These are phyloP conservation scores for Euphorbia tirucalli DNA, from an alignment of 345 rosid genomes.

Conservation along the genomic window DNA sequence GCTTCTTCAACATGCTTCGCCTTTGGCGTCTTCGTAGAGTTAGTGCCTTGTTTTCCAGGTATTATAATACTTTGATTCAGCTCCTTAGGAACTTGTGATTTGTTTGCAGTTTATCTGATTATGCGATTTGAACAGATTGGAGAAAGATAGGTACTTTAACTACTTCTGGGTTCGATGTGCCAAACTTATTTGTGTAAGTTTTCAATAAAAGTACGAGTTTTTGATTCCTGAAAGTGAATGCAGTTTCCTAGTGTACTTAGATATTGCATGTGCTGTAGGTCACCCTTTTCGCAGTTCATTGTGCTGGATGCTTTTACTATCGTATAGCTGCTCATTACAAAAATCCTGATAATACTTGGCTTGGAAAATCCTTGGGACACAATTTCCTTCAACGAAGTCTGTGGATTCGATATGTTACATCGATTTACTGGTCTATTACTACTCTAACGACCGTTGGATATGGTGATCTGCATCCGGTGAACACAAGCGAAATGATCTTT, in stretches of 20 bases:
- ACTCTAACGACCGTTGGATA: slow-evolving; percentile 92
- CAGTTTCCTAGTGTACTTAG: slow-evolving; percentile 8
- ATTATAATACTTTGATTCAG: slow-evolving; percentile 7
- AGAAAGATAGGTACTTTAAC: slow-evolving; percentile 86
- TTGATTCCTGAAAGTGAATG: neutral
- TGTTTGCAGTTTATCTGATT: too few species aligned
- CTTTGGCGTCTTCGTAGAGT: slow-evolving; percentile 99
- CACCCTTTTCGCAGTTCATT: slow-evolving; percentile 85
- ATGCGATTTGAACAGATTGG: slow-evolving; percentile 50
- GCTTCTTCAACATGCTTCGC: slow-evolving; percentile 86
- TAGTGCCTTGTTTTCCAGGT: slow-evolving; percentile 89
- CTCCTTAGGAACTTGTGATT: neutral
- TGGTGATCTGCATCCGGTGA: slow-evolving; percentile 92
- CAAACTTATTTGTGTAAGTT: slow-evolving; percentile 82
- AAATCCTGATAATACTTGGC: slow-evolving; percentile 66
- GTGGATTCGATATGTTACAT: slow-evolving; percentile 73
- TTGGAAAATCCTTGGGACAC: slow-evolving; percentile 43
- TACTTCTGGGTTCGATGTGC: slow-evolving; percentile 96
- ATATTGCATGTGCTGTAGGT: slow-evolving; percentile 43
- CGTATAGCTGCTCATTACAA: slow-evolving; percentile 66
- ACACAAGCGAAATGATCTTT: slow-evolving; percentile 77
- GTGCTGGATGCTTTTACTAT: slow-evolving; percentile 89
- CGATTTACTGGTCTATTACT: slow-evolving; percentile 96
- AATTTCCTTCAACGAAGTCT: slow-evolving; percentile 50
- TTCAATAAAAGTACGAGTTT: neutral